These are phyloP conservation scores for Fusarium sp. DNA, from an alignment of 2,329 filamentous ascomycete genomes.

Conservation along the genomic window DNA sequence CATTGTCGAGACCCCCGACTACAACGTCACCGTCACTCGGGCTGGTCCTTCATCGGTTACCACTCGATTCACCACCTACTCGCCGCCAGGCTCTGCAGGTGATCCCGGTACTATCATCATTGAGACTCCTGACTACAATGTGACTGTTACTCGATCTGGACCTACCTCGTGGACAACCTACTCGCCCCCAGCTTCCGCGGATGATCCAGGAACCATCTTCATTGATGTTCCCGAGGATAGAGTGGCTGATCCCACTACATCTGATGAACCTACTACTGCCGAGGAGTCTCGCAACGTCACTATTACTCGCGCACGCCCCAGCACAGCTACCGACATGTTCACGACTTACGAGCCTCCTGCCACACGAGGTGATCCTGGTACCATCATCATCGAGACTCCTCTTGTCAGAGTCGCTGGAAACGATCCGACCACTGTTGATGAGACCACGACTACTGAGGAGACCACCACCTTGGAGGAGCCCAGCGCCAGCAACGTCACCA, in stretches of 20 bases:
- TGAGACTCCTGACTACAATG: slow-evolving; percentile 17
- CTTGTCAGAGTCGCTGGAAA: slow-evolving; percentile 1
- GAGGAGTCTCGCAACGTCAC: slow-evolving; percentile 19
- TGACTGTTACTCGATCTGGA: background rate
- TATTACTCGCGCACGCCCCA: slow-evolving; percentile 17
- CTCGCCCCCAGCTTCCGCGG: background rate
- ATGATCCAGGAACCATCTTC: background rate
- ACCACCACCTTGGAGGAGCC: background rate
- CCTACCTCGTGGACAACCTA: background rate
- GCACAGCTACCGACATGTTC: slow-evolving; percentile 23
- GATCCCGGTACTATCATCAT: slow-evolving; percentile 30
- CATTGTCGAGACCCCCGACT: slow-evolving; percentile 11
- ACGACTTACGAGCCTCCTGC: slow-evolving; percentile 28
- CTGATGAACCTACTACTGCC: background rate
- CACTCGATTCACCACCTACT: background rate
- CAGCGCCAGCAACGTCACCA: background rate
- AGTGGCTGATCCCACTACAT: background rate
- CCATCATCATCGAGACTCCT: slow-evolving; percentile 16
- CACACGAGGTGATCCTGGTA: slow-evolving; percentile 25
- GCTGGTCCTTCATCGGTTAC: background rate
- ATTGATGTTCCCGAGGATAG: background rate
- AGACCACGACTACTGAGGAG: background rate
- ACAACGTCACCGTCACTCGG: slow-evolving; percentile 19
- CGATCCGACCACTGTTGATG: background rate
- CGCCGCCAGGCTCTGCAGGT: slow-evolving; percentile 14